Evolutionary conservation across 257 asterid genomes (phyloP), one percentile per base, ranked within the genome.

Genomic region (Forsythia suspensa): DNA sequence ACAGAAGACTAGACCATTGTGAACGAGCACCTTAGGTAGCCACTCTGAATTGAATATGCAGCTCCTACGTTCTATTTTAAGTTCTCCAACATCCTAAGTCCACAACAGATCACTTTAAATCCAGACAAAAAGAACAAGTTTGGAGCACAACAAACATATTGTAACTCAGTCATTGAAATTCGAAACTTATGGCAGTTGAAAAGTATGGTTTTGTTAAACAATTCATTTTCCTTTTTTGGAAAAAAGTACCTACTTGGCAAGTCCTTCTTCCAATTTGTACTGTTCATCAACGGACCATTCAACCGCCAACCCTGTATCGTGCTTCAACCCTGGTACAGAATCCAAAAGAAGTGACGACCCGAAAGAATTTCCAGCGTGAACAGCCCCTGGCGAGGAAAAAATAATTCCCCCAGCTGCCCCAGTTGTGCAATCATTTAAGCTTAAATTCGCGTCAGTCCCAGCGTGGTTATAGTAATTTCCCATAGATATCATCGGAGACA

Each of bases 271-370:
- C 80, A 93, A 71, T 82, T 85, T 93, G 79, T 77, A 87, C 89
- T 92, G 92, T 73, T 92, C 98, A 39, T 89, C 96, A 39, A 84
- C 84, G 20, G 96, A 87, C 98, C 98, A 94, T 86, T 94, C 97
- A 48, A 80, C 95, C 0, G 95, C 96, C 59, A 94, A 80, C 29
- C 94, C 96, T 0, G 96, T 85, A 16, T 92, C 97, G 84, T 92
- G 96, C 84, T 90, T 92, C 85, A 94, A 78, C 82, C 96, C 96
- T 4, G 96, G 92, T 46, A 80, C 90, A 4, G 92, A 84, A 76
- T 93, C 95, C 75, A 90, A 73, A 74, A 90, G 85, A 44, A 88
- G 88, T 72, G 93, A 74, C 15, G 85, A 81, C 20, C 73, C 82
- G 46, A 83, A 39, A 39, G 86, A 87, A 69, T 83, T 87, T 65